These are phyloP conservation scores for Daldinia grandis DNA, from an alignment of 495 filamentous ascomycete genomes.

Conservation along the genomic window DNA sequence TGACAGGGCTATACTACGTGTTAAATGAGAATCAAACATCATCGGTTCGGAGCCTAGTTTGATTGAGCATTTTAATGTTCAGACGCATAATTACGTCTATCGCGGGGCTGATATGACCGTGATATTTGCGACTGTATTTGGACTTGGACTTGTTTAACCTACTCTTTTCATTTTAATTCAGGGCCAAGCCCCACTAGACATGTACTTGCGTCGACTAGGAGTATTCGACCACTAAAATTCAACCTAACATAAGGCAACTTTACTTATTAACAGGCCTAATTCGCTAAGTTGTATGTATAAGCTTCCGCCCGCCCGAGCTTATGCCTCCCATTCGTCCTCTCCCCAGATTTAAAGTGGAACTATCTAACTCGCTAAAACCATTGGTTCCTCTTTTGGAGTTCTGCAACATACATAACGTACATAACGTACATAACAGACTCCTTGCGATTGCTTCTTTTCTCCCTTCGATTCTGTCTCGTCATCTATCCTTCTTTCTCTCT, in stretches of 20 bases:
- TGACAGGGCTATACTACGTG: not conserved
- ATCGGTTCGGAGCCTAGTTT: not conserved
- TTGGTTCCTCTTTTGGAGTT: constrained; percentile 12
- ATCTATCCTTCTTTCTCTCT: constrained; percentile 1
- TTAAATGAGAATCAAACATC: not conserved
- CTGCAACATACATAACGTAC: constrained; percentile 1
- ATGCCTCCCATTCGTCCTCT: constrained; percentile 39
- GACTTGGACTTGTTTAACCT: not conserved
- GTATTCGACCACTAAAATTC: not conserved
- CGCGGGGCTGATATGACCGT: not conserved
- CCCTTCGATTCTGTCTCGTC: not conserved
- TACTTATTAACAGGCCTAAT: not conserved
- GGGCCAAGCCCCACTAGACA: constrained; percentile 1
- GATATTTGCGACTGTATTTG: not conserved
- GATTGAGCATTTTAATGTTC: not conserved
- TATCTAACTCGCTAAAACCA: not conserved
- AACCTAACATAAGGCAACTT: not conserved
- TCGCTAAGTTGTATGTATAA: constrained; percentile 14
- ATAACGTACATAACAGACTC: not conserved
- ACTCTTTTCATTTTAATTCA: not conserved
- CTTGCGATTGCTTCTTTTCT: not conserved
- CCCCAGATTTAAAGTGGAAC: constrained; percentile 33
- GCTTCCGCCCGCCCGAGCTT: constrained; percentile 38
- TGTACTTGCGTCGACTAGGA: not conserved
- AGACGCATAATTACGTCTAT: not conserved